A percentile compares a stretch with the other conserved stretches of the same genome.
Conservation (phyloP, 352 stramenopile genomes). For the Thraustochytrium striatum region DNA sequence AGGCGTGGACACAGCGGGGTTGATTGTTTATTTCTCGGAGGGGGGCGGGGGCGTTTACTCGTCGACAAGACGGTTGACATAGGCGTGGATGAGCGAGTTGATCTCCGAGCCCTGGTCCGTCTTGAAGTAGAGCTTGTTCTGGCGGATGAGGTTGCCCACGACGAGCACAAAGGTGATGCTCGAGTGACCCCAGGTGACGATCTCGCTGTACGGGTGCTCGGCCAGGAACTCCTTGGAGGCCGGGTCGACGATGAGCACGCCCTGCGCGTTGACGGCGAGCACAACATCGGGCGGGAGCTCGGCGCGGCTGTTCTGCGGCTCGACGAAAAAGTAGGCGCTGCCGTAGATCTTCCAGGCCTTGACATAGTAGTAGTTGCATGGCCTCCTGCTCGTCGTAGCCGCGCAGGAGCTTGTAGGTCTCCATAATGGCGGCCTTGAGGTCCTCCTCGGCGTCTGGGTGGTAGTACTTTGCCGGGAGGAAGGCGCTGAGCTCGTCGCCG, state of each 20-base stretch:
- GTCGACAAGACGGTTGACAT: constrained; percentile 53
- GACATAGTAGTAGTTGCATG: constrained; percentile 66
- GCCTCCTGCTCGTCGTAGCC: constrained; percentile 57
- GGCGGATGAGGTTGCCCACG: constrained; percentile 54
- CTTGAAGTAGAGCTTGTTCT: constrained; percentile 57
- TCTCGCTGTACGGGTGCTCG: constrained; percentile 65
- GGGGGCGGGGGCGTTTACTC: too few species aligned
- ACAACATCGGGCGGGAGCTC: constrained; percentile 62
- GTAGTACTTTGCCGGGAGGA: constrained; percentile 62
- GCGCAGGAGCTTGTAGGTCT: constrained; percentile 54
- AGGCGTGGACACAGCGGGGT: too few species aligned
- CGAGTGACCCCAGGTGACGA: constrained; percentile 73
- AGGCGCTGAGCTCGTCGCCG: constrained; percentile 47
- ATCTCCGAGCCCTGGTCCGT: constrained; percentile 56
- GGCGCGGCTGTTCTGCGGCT: constrained; percentile 59
- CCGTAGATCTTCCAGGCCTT: constrained; percentile 66
- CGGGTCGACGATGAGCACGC: constrained; percentile 63
- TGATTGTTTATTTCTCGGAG: too few species aligned
- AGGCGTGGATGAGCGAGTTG: constrained; percentile 55
- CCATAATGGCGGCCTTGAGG: constrained; percentile 54
- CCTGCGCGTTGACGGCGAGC: constrained; percentile 65
- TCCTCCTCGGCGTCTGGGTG: constrained; percentile 54
- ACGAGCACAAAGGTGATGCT: constrained; percentile 73
- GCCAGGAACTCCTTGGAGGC: constrained; percentile 63
- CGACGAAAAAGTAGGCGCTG: constrained; percentile 65